Conservation (phyloP, 2,329 filamentous ascomycete species). For the Exserohilum turcica region DNA sequence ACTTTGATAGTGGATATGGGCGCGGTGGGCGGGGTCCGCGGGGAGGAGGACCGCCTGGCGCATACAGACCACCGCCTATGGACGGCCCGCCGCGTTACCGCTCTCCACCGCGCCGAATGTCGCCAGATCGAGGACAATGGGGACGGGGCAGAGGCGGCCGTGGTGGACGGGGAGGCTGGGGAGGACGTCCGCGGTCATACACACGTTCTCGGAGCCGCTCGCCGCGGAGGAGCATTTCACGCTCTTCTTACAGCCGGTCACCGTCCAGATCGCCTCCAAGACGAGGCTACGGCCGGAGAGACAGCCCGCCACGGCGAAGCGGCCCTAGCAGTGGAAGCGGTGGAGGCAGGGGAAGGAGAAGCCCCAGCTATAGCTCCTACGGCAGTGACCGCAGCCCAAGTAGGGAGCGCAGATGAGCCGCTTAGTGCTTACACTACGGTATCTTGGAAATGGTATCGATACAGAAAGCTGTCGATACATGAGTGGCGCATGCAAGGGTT, state of each 20-base stretch:
- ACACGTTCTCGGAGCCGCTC: conserved; percentile 51
- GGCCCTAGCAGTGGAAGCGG: conserved; percentile 27
- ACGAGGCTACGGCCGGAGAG: conserved; percentile 20
- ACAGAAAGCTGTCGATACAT: background rate
- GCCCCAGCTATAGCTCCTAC: conserved; percentile 67
- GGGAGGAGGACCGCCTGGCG: conserved; percentile 44
- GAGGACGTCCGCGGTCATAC: conserved; percentile 36
- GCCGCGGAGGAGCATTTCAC: conserved; percentile 48
- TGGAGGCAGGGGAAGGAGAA: conserved; percentile 53
- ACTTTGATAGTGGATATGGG: conserved; percentile 24
- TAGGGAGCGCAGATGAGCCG: conserved; percentile 32
- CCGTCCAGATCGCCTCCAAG: conserved; percentile 41
- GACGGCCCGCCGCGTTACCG: conserved; percentile 36
- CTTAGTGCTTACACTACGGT: background rate
- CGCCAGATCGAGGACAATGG: conserved; percentile 28
- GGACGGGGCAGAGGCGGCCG: conserved; percentile 40
- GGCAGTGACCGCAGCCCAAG: conserved; percentile 60
- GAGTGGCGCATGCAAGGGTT: no score
- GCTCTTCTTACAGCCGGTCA: conserved; percentile 50
- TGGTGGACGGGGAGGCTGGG: conserved; percentile 39
- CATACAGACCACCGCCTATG: conserved; percentile 46
- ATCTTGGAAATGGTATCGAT: background rate
- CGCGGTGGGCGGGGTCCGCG: conserved; percentile 21
- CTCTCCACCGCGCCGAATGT: conserved; percentile 48
- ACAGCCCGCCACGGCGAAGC: conserved; percentile 20